A percentile compares a stretch with the other conserved stretches of the same genome.
Conservation (phyloP, 2,329 filamentous ascomycete genomes). For the Torrubiella hemipterigena region DNA sequence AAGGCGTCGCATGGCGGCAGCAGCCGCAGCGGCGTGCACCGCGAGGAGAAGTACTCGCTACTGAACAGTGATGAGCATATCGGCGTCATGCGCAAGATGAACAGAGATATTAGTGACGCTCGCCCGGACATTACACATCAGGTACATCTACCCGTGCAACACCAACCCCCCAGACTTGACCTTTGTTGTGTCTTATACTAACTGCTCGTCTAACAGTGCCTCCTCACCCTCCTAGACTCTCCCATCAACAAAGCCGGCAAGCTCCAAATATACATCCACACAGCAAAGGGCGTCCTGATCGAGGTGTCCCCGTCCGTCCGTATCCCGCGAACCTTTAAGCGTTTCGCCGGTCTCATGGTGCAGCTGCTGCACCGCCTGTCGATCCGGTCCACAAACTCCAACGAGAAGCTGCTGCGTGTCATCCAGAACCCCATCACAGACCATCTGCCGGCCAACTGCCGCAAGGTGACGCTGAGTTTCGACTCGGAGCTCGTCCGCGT, state of each 20-base stretch:
- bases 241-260: slow-evolving; percentile 97
- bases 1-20: slow-evolving; percentile 69
- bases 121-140: slow-evolving; percentile 97
- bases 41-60: slow-evolving; percentile 92
- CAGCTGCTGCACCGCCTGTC: slow-evolving; percentile 91
- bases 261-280: slow-evolving; percentile 97
- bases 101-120: slow-evolving; percentile 94
- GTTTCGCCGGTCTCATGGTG: slow-evolving; percentile 97
- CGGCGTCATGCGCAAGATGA: slow-evolving; percentile 99
- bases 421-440: slow-evolving; percentile 98
- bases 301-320: slow-evolving; percentile 97
- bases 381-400: slow-evolving; percentile 90
- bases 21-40: slow-evolving; percentile 49
- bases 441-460: slow-evolving; percentile 90
- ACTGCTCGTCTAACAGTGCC: slow-evolving; percentile 75
- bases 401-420: slow-evolving; percentile 94
- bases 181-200: not conserved
- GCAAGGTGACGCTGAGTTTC: slow-evolving; percentile 94
- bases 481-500: slow-evolving; percentile 80
- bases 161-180: too few relatives aligned
- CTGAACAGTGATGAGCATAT: slow-evolving; percentile 99
- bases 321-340: slow-evolving; percentile 97
- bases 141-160: slow-evolving; percentile 36
- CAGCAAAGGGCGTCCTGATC: slow-evolving; percentile 91
- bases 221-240: slow-evolving; percentile 92